Percentiles rank a stretch among this genome's conserved stretches.
Evolutionary conservation across 2,329 filamentous ascomycete genomes (phyloP).

Genomic region (Calonectria naviculata): DNA sequence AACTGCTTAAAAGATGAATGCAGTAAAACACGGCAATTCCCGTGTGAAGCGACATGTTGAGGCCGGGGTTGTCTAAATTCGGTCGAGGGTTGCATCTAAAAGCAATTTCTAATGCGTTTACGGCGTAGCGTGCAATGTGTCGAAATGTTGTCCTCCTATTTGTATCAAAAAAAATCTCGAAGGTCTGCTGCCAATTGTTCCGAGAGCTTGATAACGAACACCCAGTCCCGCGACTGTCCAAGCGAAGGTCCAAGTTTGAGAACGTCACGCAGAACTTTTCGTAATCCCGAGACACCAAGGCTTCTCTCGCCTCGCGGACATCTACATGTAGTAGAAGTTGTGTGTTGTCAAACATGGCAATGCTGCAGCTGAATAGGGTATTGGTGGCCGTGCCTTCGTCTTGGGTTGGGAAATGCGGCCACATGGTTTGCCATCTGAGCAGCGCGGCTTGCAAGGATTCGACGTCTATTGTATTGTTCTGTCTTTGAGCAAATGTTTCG

Average conservation of each 20-base stretch:
- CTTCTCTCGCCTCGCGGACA: neutral
- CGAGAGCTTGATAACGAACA: neutral
- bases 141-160: neutral
- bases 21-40: neutral
- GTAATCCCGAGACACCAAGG: neutral
- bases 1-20: neutral
- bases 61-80: neutral
- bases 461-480: neutral
- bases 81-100: neutral
- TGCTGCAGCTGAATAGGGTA: neutral
- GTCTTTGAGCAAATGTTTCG: neutral
- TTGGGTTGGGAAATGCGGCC: neutral
- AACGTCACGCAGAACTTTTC: neutral
- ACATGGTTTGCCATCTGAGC: neutral
- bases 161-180: neutral
- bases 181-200: neutral
- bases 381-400: neutral
- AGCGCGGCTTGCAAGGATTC: neutral
- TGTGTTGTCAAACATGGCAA: constrained; percentile 1
- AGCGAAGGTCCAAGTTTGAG: neutral
- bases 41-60: neutral
- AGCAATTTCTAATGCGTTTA: neutral
- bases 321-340: neutral
- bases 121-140: neutral
- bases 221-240: neutral